Conservation (phyloP, 306 rosid genomes). For the Casuarina glauca region DNA sequence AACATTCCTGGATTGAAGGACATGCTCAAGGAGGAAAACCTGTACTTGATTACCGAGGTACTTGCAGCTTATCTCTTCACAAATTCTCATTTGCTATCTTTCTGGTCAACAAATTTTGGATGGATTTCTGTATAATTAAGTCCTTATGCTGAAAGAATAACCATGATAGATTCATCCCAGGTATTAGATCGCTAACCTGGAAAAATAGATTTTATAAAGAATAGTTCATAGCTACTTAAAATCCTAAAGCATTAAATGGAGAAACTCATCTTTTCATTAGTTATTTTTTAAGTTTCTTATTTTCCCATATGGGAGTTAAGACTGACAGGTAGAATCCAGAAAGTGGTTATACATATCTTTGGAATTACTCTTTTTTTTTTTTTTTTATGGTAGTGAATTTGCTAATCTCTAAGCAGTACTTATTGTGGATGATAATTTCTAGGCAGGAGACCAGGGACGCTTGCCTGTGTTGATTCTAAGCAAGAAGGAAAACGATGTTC, state of each 20-base stretch:
- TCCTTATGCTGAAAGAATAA: neutral
- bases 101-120: neutral
- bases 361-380: neutral
- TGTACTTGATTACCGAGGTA: slow-evolving; percentile 73
- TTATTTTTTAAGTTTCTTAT: too few species aligned
- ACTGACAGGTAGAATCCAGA: too few species aligned
- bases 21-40: slow-evolving; percentile 67
- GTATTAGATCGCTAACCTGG: too few species aligned
- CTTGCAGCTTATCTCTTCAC: neutral
- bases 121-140: neutral
- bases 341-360: too few species aligned
- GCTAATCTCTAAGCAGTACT: slow-evolving; percentile 13
- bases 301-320: too few species aligned
- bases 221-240: too few species aligned
- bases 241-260: too few species aligned
- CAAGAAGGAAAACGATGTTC: slow-evolving; percentile 50
- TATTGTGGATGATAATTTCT: slow-evolving; percentile 11
- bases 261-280: too few species aligned
- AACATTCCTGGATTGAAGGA: slow-evolving; percentile 44
- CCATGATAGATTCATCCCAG: neutral
- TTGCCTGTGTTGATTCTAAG: slow-evolving; percentile 77
- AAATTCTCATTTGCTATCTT: neutral
- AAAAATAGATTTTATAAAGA: too few species aligned
- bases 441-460: slow-evolving; percentile 94
- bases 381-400: neutral